phyloP scores from a whole-genome alignment of 2,329 filamentous ascomycete genomes.

The Laburnicola sp. region DNA sequence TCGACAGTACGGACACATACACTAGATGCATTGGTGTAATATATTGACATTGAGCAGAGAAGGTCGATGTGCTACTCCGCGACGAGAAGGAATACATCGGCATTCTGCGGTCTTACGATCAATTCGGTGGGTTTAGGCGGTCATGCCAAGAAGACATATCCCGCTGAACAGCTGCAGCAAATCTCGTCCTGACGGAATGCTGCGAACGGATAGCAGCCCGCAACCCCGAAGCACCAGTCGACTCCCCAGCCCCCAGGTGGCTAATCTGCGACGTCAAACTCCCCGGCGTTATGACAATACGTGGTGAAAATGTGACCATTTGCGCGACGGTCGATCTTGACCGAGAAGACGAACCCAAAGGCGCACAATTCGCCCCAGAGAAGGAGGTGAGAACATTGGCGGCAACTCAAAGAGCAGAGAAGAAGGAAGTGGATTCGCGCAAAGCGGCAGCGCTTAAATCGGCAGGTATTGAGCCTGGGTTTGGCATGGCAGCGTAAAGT shows the following conservation, averaged over 20 bases:
- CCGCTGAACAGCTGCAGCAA: constrained; percentile 62
- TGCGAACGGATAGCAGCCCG: constrained; percentile 81
- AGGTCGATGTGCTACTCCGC: constrained; percentile 86
- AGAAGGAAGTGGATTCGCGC: constrained; percentile 56
- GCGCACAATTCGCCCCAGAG: constrained; percentile 67
- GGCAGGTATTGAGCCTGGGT: constrained; percentile 62
- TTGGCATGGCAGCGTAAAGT: constrained; percentile 75
- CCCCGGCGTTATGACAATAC: constrained; percentile 85
- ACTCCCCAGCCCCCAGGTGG: constrained; percentile 35
- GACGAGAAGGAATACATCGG: constrained; percentile 94
- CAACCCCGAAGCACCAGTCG: constrained; percentile 43
- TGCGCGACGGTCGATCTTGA: constrained; percentile 97
- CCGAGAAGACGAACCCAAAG: constrained; percentile 85
- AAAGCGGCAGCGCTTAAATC: constrained; percentile 66
- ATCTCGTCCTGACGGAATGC: constrained; percentile 91
- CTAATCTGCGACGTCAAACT: constrained; percentile 83
- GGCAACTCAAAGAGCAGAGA: constrained; percentile 72
- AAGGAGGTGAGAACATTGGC: constrained; percentile 73
- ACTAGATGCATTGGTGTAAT: background rate
- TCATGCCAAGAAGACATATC: constrained; percentile 14
- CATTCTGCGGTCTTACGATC: constrained; percentile 93
- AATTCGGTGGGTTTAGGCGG: constrained; percentile 72
- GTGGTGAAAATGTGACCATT: constrained; percentile 95
- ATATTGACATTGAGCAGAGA: constrained; percentile 64
- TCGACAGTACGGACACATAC: constrained; percentile 70